Conservation (phyloP, 352 stramenopile genomes). For the Globisporangium echinulatum region DNA sequence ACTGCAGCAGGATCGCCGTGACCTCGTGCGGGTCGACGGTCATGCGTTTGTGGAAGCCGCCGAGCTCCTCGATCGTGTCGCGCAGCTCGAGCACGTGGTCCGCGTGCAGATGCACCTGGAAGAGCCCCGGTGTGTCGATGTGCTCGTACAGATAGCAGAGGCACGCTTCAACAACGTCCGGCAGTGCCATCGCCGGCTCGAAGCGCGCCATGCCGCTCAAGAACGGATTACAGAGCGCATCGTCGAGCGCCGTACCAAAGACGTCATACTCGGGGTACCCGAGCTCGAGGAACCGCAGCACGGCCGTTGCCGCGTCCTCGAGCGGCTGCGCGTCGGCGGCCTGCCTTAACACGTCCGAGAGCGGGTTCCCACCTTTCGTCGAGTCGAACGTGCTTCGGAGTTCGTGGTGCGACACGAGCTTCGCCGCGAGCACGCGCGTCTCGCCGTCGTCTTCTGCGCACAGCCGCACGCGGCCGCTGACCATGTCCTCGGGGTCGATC, state of each 20-base stretch:
- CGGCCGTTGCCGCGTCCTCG: slow-evolving; percentile 60
- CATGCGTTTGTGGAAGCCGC: slow-evolving; percentile 81
- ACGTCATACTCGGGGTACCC: slow-evolving; percentile 83
- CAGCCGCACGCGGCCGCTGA: slow-evolving; percentile 61
- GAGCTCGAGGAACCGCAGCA: slow-evolving; percentile 80
- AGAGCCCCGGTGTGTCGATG: slow-evolving; percentile 66
- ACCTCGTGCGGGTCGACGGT: slow-evolving; percentile 74
- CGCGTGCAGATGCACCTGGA: slow-evolving; percentile 73
- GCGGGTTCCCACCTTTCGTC: slow-evolving; percentile 62
- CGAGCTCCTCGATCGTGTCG: slow-evolving; percentile 77
- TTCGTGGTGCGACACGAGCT: slow-evolving; percentile 74
- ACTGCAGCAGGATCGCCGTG: slow-evolving; percentile 69
- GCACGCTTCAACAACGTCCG: slow-evolving; percentile 71
- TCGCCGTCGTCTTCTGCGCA: slow-evolving; percentile 61
- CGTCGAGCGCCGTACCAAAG: slow-evolving; percentile 62
- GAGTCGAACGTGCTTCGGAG: slow-evolving; percentile 65
- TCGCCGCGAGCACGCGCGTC: slow-evolving; percentile 58
- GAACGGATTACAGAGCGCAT: slow-evolving; percentile 82
- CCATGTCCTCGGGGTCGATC: slow-evolving; percentile 83
- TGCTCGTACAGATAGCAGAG: slow-evolving; percentile 78
- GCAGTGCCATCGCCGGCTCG: slow-evolving; percentile 75
- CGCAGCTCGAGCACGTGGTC: slow-evolving; percentile 74
- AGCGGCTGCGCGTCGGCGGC: slow-evolving; percentile 54
- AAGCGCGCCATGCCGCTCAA: slow-evolving; percentile 81
- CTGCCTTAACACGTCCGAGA: slow-evolving; percentile 63